phyloP scores from a whole-genome alignment of 495 filamentous ascomycete genomes.

The Tuber microsphaerosporum region DNA sequence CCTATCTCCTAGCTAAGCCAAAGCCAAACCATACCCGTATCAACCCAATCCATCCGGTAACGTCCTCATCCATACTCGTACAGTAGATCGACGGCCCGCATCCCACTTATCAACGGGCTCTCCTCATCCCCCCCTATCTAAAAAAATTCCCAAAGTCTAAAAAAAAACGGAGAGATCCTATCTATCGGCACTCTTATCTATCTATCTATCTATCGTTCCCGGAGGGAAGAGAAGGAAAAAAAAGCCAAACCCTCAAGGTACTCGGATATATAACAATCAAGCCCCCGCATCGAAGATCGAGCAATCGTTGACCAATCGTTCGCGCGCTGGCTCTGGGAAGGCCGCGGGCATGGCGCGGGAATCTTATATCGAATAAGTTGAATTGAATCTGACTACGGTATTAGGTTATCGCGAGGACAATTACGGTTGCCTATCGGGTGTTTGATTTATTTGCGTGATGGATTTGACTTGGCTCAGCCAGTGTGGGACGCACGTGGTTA shows the following conservation, averaged over 20 bases:
- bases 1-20: not conserved
- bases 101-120: not conserved
- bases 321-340: not conserved
- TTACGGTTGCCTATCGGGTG: not conserved
- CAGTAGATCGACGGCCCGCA: not conserved
- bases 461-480: not conserved
- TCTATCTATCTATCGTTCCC: not conserved
- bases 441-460: not conserved
- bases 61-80: not conserved
- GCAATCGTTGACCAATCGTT: not conserved
- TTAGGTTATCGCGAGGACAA: not conserved
- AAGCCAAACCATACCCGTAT: not conserved
- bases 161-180: not conserved
- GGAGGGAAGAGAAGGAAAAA: not conserved
- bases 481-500: not conserved
- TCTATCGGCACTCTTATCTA: slow-evolving; percentile 1
- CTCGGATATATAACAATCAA: not conserved
- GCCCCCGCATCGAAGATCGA: not conserved
- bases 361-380: not conserved
- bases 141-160: no score
- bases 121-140: not conserved
- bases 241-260: not conserved
- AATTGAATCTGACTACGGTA: not conserved
- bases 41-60: not conserved
- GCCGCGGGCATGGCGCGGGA: not conserved